phyloP scores from a whole-genome alignment of 306 rosid genomes.

The Phaseolus lunatus region DNA sequence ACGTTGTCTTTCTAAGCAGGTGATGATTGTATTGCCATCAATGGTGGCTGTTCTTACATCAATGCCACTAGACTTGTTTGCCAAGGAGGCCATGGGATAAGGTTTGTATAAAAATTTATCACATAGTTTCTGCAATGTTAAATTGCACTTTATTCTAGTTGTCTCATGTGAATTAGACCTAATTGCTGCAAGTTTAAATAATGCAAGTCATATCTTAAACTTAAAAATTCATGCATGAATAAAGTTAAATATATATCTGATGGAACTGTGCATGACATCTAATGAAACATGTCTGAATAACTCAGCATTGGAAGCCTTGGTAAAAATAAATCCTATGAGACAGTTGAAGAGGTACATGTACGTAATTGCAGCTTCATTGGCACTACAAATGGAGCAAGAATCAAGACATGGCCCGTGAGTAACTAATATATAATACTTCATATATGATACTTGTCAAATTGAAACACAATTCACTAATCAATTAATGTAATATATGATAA shows the following conservation, averaged over 20 bases:
- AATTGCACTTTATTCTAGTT: neutral
- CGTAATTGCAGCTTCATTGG: constrained; percentile 37
- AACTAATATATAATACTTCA: too few species aligned
- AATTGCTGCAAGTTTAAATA: too few species aligned
- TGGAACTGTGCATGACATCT: too few species aligned
- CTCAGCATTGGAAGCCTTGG: constrained; percentile 62
- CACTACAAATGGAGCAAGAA: too few species aligned
- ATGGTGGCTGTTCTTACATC: constrained; percentile 40
- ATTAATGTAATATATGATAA: too few species aligned
- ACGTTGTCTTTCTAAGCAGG: constrained; percentile 7
- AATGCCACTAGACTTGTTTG: constrained; percentile 44
- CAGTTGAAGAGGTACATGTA: constrained; percentile 49
- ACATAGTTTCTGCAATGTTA: neutral
- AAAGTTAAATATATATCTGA: too few species aligned
- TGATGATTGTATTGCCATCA: constrained; percentile 59
- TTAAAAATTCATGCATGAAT: neutral
- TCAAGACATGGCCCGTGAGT: too few species aligned
- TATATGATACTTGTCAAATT: too few species aligned
- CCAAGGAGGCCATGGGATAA: constrained; percentile 61
- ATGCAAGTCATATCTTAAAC: neutral
- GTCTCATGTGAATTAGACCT: too few species aligned
- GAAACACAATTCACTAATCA: too few species aligned
- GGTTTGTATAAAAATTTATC: constrained; percentile 34
- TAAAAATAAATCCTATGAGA: neutral
- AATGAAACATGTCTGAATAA: neutral